Evolutionary conservation across 2,329 filamentous ascomycete species (phyloP).

Genomic region (Colletotrichum higginsianum): DNA sequence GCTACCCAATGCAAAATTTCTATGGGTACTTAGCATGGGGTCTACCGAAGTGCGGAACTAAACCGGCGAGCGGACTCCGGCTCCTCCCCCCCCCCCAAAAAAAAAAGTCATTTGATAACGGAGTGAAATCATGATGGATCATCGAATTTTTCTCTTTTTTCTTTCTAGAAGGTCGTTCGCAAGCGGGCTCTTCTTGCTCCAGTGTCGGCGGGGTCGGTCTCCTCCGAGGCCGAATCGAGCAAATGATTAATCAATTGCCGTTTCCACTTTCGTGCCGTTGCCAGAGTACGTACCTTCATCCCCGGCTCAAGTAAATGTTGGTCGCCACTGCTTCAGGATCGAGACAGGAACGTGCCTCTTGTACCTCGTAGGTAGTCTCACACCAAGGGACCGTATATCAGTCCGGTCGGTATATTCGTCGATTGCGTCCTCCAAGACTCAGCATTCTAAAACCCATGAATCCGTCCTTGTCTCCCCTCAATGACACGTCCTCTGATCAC

Average conservation of each 20-base stretch:
- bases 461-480: neutral
- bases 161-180: conserved; percentile 34
- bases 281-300: neutral
- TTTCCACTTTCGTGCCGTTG: conserved; percentile 14
- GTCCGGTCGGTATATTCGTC: neutral
- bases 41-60: neutral
- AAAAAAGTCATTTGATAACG: neutral
- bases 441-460: neutral
- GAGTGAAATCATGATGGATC: conserved; percentile 32
- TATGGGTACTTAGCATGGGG: neutral
- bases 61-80: neutral
- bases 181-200: too few relatives aligned
- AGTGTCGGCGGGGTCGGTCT: neutral
- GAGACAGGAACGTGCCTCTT: neutral
- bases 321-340: neutral
- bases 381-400: too few relatives aligned
- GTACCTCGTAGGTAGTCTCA: neutral
- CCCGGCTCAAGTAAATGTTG: neutral
- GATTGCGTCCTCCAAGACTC: conserved; percentile 1
- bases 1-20: neutral
- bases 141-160: conserved; percentile 25
- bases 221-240: neutral
- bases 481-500: conserved; percentile 20
- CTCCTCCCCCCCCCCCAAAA: neutral
- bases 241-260: conserved; percentile 32